Evolutionary conservation across 768 basidiomycete species (phyloP).

Genomic region (Mycena indigotica): DNA sequence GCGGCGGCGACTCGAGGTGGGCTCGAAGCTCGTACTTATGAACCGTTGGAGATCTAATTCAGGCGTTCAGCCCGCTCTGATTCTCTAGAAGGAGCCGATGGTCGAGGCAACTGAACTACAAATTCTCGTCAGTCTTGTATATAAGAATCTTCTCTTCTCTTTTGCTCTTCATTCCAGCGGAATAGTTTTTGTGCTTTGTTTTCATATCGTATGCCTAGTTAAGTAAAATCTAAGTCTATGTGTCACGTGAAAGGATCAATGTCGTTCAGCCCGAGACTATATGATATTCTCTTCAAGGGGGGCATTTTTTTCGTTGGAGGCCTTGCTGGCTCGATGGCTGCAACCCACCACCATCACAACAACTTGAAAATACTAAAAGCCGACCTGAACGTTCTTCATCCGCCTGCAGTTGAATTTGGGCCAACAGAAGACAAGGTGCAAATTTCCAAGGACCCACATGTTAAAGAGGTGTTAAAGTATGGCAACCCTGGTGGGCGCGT

Average conservation of each 20-base stretch:
- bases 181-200: slow-evolving; percentile 19
- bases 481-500: slow-evolving; percentile 72
- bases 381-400: slow-evolving; percentile 22
- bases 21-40: slow-evolving; percentile 83
- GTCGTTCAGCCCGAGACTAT: slow-evolving; percentile 11
- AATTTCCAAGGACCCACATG: slow-evolving; percentile 14
- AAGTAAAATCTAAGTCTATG: slow-evolving; percentile 20
- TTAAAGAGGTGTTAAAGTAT: slow-evolving; percentile 59
- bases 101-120: slow-evolving; percentile 37
- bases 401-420: slow-evolving; percentile 18
- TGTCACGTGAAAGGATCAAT: slow-evolving; percentile 6
- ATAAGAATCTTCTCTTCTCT: slow-evolving; percentile 14
- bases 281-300: slow-evolving; percentile 19
- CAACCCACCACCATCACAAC: slow-evolving; percentile 24
- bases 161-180: slow-evolving; percentile 24
- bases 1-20: slow-evolving; percentile 48
- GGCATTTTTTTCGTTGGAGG: slow-evolving; percentile 19
- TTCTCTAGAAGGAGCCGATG: slow-evolving; percentile 48
- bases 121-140: slow-evolving; percentile 10
- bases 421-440: slow-evolving; percentile 12
- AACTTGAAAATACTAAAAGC: slow-evolving; percentile 24
- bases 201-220: slow-evolving; percentile 18
- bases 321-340: slow-evolving; percentile 22
- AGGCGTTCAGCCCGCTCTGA: slow-evolving; percentile 42
- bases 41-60: slow-evolving; percentile 81